Base-by-base conservation (phyloP, 352 stramenopile genomes). In the Discostella stelligera region DNA sequence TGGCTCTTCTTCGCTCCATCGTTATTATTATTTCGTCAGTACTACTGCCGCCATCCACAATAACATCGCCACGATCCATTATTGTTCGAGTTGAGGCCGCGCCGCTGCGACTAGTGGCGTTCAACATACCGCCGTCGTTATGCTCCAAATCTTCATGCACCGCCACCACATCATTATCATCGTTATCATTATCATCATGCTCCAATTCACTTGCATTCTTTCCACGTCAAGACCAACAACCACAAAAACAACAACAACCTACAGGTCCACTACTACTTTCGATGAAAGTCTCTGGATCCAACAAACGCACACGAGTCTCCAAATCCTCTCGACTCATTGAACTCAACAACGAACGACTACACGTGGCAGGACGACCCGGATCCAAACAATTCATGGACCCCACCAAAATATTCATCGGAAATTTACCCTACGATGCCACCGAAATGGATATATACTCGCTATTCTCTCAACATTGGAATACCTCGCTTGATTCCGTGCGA, bases 361-460 rank as follows among this genome's bases (percentile, higher is more conserved):
- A 67, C 61, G 83, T 74, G 0, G 83, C 87, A 7, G 85, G 87
- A 59, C 74, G 79, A 30, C 69, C 67, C 0, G 87, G 87, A 1
- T 85, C 83, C 4, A 90, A 86, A 70, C 73, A 76, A 49, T 93
- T 85, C 81, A 66, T 91, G 3, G 83, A 92, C 60, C 87, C 87
- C 0, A 83, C 62, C 66, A 90, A 91, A 71, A 54, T 92, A 7
- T 92, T 91, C 67, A 72, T 92, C 2, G 87, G 87, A 0, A 91
- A 91, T 58, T 60, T 92, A 3, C 52, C 66, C 37, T 89, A 77
- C 59, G 64, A 83, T 25, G 77, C 73, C 23, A 74, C 75, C 21
- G 71, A 82, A 46, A 13, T 66, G 14, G 71, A 88, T 32, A 58
- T 93, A 27, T 25, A 39, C 20, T 3, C 61, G 27, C 78, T 84